These are phyloP conservation scores for Penicillium sp. DNA, from an alignment of 2,329 filamentous ascomycete genomes.

Conservation along the genomic window DNA sequence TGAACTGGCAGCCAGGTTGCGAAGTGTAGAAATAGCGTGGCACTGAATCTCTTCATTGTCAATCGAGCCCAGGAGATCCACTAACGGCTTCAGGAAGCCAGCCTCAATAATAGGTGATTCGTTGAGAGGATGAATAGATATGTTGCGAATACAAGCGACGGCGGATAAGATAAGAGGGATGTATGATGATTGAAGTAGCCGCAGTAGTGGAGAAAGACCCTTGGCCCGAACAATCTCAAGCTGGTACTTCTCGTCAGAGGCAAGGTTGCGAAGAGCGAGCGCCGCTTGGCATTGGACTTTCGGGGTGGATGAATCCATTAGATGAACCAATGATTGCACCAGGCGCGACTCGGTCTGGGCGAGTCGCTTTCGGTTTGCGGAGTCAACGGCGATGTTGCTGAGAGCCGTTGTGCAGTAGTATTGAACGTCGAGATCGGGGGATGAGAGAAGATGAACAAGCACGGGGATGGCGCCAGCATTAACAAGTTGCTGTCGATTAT, in stretches of 20 bases:
- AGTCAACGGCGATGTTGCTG: slow-evolving; percentile 96
- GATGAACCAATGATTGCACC: slow-evolving; percentile 86
- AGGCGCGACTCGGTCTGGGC: slow-evolving; percentile 86
- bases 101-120: slow-evolving; percentile 98
- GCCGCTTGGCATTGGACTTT: slow-evolving; percentile 98
- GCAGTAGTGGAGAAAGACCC: slow-evolving; percentile 78
- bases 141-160: slow-evolving; percentile 97
- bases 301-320: slow-evolving; percentile 96
- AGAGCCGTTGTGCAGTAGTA: slow-evolving; percentile 99
- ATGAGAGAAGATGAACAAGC: slow-evolving; percentile 88
- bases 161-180: slow-evolving; percentile 93
- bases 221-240: slow-evolving; percentile 91
- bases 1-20: slow-evolving; percentile 92
- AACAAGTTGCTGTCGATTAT: slow-evolving; percentile 95
- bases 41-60: slow-evolving; percentile 99
- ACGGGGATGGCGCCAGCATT: slow-evolving; percentile 97
- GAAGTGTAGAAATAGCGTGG: slow-evolving; percentile 92
- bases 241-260: slow-evolving; percentile 98
- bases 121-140: slow-evolving; percentile 95
- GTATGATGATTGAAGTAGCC: slow-evolving; percentile 90
- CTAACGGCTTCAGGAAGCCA: slow-evolving; percentile 87
- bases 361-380: slow-evolving; percentile 83
- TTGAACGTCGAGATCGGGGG: slow-evolving; percentile 92
- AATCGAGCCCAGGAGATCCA: slow-evolving; percentile 88
- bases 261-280: slow-evolving; percentile 86